phyloP scores from a whole-genome alignment of 1,284 basidiomycete genomes.

The Exobasidium cylindrosporum region DNA sequence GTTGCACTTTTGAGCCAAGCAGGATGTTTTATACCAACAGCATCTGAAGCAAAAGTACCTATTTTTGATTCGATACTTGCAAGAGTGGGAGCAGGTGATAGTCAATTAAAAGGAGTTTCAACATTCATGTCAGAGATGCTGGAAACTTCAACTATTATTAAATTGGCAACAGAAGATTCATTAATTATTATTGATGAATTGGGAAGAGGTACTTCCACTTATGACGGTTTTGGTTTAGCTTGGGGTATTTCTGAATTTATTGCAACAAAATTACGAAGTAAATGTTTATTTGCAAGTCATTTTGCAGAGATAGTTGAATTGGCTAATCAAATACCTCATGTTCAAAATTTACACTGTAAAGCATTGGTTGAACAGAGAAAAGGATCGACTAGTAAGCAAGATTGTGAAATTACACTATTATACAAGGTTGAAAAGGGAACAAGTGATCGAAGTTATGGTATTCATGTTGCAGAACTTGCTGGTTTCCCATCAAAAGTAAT shows the following conservation, averaged over 20 bases:
- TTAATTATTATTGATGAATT: conserved; percentile 98
- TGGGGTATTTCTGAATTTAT: conserved; percentile 99
- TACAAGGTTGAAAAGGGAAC: conserved; percentile 77
- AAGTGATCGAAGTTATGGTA: conserved; percentile 93
- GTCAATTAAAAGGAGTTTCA: conserved; percentile 92
- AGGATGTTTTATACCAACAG: conserved; percentile 82
- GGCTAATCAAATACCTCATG: conserved; percentile 77
- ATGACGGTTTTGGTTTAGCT: conserved; percentile 96
- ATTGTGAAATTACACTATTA: conserved; percentile 69
- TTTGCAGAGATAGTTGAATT: conserved; percentile 96
- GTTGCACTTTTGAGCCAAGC: conserved; percentile 86
- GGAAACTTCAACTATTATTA: conserved; percentile 90
- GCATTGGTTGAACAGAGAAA: conserved; percentile 71
- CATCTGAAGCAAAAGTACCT: conserved; percentile 70
- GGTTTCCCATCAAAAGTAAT: conserved; percentile 94
- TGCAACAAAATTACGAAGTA: conserved; percentile 74
- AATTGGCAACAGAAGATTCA: conserved; percentile 82
- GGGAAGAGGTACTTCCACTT: conserved; percentile 95
- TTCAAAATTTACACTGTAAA: conserved; percentile 92
- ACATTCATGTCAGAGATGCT: conserved; percentile 99
- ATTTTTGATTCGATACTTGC: conserved; percentile 96
- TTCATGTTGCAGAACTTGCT: conserved; percentile 93
- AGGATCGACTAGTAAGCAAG: conserved; percentile 59
- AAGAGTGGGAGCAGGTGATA: conserved; percentile 94
- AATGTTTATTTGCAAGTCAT: conserved; percentile 87